These are phyloP conservation scores for Tuber magnatum DNA, from an alignment of 495 filamentous ascomycete genomes.

Conservation along the genomic window DNA sequence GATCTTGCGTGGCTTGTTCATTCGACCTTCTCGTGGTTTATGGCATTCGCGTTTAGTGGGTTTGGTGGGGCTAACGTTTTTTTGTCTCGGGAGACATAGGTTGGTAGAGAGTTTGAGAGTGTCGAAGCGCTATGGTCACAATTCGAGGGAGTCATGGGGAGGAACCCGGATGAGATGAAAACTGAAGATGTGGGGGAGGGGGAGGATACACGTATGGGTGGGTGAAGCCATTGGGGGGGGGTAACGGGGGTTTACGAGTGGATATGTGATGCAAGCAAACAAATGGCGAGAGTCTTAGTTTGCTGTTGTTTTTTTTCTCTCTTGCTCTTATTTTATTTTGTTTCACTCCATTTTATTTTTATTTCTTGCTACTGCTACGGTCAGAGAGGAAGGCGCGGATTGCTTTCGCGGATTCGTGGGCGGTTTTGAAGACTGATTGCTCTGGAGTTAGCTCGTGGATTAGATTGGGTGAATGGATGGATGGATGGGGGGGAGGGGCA, in stretches of 20 bases:
- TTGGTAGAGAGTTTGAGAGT: constrained; percentile 93
- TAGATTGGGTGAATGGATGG: neutral
- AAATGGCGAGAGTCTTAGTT: neutral
- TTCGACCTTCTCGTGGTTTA: neutral
- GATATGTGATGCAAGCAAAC: constrained; percentile 6
- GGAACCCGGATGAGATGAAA: constrained; percentile 49
- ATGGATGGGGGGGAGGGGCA: constrained; percentile 43
- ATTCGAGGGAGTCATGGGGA: constrained; percentile 93
- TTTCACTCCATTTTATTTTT: too few species aligned
- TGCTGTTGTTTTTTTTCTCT: constrained; percentile 14
- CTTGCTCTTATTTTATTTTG: constrained; percentile 20
- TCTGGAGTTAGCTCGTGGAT: constrained; percentile 1
- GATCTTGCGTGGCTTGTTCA: neutral
- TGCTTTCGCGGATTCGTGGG: constrained; percentile 80
- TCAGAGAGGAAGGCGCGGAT: constrained; percentile 77
- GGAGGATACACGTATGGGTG: constrained; percentile 23
- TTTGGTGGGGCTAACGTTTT: constrained; percentile 3
- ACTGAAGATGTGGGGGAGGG: constrained; percentile 41
- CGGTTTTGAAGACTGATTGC: constrained; percentile 63
- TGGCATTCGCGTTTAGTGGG: neutral
- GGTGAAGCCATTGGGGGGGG: neutral
- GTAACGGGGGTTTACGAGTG: neutral
- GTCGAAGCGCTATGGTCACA: constrained; percentile 95
- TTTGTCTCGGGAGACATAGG: constrained; percentile 46
- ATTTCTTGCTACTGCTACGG: constrained; percentile 37